Base-by-base conservation (phyloP, 169 alveolate species). In the Plasmodium malariae region DNA sequence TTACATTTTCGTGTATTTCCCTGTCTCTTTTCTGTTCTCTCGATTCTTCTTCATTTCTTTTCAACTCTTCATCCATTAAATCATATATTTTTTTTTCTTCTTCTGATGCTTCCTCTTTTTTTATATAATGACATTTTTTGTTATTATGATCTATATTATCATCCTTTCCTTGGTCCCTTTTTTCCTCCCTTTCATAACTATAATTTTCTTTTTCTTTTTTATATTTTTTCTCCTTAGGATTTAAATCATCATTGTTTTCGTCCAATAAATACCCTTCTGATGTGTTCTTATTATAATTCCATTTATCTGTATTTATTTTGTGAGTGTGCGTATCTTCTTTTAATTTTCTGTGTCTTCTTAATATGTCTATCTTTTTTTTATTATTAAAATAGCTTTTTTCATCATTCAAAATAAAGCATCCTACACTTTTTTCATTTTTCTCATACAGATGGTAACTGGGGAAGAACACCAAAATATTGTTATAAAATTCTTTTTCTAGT, bases 401-500 rank as follows among this genome's bases (percentile, higher is more conserved):
- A 26, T 19, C 30, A 43, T 62, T 73, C 28, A 57, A 73, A 21
- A n/a, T 45, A 57, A 6, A 36, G 24, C 59, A 0, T 30, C 32
- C 34, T 55, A 12, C 11, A 28, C 32, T 62, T 3, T 68, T 34
- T 48, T 60, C 26, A 60, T 34, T 62, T 54, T 17, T 68, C 45
- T 34, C 32, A 30, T 21, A 17, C 36, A 12, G 24, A 73, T 54
- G 55, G 26, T 59, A 24, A 54, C 49, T 30, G 21, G n/a, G n/a
- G 55, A 26, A 21, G 7, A 45, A 11, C 43, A 57, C 6, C 17
- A 12, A 45, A 76, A 14, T 40, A 12, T 45, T 60, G 24, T 26
- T 48, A 69, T 37, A 28, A 62, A 76, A 60, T 55, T 60, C 34
- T 21, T 76, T 62, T 45, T 76, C 76, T 34, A 76, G 17, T 36